Evolutionary conservation across 208 protist genomes (phyloP).

Genomic region (Vickermania spadyakhi): DNA sequence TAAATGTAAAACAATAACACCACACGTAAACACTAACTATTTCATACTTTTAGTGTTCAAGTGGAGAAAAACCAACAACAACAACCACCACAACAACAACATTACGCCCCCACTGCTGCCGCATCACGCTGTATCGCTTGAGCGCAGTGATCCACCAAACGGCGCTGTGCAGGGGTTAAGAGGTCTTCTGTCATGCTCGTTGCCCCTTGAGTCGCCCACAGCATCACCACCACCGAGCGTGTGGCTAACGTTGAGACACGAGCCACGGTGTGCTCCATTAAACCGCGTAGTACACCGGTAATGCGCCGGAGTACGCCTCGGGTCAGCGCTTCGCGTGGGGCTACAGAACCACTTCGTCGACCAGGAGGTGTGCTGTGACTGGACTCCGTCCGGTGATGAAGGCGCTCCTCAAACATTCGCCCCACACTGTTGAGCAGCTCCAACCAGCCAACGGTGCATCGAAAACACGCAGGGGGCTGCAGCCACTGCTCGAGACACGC

Average conservation of each 20-base stretch:
- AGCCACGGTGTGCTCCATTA: conserved; percentile 24
- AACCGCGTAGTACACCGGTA: conserved; percentile 14
- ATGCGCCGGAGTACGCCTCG: conserved; percentile 29
- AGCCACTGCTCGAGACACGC: conserved; percentile 43
- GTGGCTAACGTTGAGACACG: conserved; percentile 20
- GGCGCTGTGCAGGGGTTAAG: not conserved
- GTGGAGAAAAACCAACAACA: too few relatives aligned
- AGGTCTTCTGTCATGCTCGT: not conserved
- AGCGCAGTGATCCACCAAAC: not conserved
- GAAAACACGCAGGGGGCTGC: conserved; percentile 8
- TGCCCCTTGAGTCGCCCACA: conserved; percentile 5
- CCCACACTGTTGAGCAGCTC: conserved; percentile 40
- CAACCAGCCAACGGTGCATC: conserved; percentile 40
- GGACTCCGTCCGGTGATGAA: not conserved
- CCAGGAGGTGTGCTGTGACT: too few relatives aligned
- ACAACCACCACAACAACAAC: too few relatives aligned
- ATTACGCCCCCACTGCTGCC: not conserved
- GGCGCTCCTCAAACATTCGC: conserved; percentile 18
- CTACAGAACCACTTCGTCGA: too few relatives aligned
- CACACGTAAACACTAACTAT: too few relatives aligned
- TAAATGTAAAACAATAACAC: too few relatives aligned
- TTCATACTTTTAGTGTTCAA: too few relatives aligned
- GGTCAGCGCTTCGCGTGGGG: conserved; percentile 15
- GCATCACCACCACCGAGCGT: conserved; percentile 6
- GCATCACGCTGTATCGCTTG: not conserved